phyloP scores from a whole-genome alignment of 495 filamentous ascomycete species.

The Immersiella caudata region DNA sequence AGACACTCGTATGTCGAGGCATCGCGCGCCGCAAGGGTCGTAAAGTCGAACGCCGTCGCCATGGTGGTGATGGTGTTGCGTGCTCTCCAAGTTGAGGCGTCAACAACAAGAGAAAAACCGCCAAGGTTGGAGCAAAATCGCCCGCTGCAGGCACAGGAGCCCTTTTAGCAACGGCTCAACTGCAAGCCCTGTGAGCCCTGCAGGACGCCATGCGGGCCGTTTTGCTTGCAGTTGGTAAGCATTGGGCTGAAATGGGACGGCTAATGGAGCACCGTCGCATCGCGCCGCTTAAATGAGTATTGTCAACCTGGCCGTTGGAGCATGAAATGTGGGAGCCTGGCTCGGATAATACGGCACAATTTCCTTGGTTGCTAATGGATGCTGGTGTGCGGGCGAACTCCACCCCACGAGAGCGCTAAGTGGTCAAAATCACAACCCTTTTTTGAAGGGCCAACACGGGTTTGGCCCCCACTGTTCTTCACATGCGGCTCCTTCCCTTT shows the following conservation, averaged over 20 bases:
- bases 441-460: background rate
- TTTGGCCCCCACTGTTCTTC: background rate
- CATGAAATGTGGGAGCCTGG: background rate
- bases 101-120: background rate
- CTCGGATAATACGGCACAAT: background rate
- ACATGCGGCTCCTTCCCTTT: background rate
- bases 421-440: background rate
- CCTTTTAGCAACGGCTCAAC: background rate
- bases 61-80: background rate
- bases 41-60: background rate
- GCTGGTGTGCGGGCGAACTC: background rate
- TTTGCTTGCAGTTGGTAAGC: background rate
- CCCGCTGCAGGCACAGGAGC: background rate
- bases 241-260: background rate
- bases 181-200: background rate
- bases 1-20: constrained; percentile 18
- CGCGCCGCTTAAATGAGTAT: background rate
- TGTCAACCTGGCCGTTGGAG: background rate
- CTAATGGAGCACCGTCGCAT: background rate
- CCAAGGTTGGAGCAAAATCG: background rate
- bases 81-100: background rate
- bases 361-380: background rate
- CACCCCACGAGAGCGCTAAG: background rate
- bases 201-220: background rate
- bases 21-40: background rate